Percentiles rank a stretch among this genome's conserved stretches.
Conservation (phyloP, 768 basidiomycete species). For the Harrya chromipes region DNA sequence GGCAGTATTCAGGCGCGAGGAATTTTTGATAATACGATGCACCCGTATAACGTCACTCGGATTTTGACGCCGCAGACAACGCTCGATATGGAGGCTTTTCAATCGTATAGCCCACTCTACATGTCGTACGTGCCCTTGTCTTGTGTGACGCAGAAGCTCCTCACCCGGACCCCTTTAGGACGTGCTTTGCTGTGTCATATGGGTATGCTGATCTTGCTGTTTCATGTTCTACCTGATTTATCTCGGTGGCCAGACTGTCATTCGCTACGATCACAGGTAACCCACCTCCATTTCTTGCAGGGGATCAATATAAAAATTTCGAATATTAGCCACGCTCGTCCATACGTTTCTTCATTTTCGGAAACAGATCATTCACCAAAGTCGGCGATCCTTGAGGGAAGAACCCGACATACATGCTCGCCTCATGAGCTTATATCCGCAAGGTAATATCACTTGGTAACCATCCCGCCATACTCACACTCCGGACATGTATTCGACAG, state of each 20-base stretch:
- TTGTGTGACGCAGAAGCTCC: neutral
- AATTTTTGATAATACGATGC: constrained; percentile 60
- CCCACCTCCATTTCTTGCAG: neutral
- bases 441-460: constrained; percentile 16
- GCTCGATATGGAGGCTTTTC: constrained; percentile 52
- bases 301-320: neutral
- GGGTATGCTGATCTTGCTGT: constrained; percentile 10
- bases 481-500: constrained; percentile 29
- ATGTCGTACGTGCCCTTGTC: constrained; percentile 38
- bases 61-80: constrained; percentile 53
- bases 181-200: constrained; percentile 31
- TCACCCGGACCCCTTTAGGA: constrained; percentile 9
- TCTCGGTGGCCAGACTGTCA: constrained; percentile 64
- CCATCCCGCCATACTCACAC: neutral
- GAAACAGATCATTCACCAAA: constrained; percentile 73
- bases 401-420: constrained; percentile 84
- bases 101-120: constrained; percentile 57
- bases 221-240: constrained; percentile 3
- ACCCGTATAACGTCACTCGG: constrained; percentile 52
- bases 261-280: constrained; percentile 78
- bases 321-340: constrained; percentile 24
- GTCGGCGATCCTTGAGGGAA: constrained; percentile 66
- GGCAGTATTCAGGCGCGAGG: constrained; percentile 54
- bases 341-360: constrained; percentile 59
- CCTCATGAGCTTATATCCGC: constrained; percentile 71